Evolutionary conservation across 1,284 basidiomycete genomes (phyloP).

Genomic region (Somion occarium): DNA sequence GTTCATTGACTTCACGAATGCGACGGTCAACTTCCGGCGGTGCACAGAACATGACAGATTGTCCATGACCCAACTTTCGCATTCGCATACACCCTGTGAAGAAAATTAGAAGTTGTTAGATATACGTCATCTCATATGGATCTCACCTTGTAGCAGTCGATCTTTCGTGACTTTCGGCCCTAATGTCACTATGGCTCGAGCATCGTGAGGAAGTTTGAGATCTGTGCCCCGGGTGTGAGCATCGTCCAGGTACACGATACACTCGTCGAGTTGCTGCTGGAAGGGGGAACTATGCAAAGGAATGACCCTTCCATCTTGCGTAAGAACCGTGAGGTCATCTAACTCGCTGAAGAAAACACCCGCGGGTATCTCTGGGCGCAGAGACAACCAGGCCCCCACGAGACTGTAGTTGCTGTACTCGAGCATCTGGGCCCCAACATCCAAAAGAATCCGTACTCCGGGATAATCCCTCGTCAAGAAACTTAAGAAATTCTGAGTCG

Average conservation of each 20-base stretch:
- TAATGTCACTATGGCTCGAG: constrained; percentile 48
- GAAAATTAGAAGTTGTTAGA: neutral
- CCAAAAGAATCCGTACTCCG: constrained; percentile 42
- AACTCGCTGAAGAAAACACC: constrained; percentile 44
- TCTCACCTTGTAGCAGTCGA: constrained; percentile 45
- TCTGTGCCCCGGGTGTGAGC: constrained; percentile 56
- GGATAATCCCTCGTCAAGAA: constrained; percentile 29
- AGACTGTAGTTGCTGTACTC: constrained; percentile 42
- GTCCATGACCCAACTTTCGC: constrained; percentile 45
- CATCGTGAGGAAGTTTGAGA: constrained; percentile 39
- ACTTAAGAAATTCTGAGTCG: constrained; percentile 24
- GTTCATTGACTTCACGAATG: constrained; percentile 29
- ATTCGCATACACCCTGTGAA: constrained; percentile 48
- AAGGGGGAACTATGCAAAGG: constrained; percentile 40
- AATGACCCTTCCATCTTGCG: constrained; percentile 34
- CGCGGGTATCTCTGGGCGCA: constrained; percentile 38
- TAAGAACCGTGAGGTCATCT: constrained; percentile 40
- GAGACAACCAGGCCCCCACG: constrained; percentile 35
- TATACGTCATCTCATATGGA: neutral
- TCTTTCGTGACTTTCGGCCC: constrained; percentile 54
- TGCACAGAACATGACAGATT: constrained; percentile 46
- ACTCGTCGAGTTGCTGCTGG: constrained; percentile 37
- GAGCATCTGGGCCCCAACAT: constrained; percentile 55
- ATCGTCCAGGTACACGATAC: constrained; percentile 52
- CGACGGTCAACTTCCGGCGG: constrained; percentile 39